These are phyloP conservation scores for Coemansia sp. DNA, from an alignment of 192 early-diverging fungal genomes.

Conservation along the genomic window DNA sequence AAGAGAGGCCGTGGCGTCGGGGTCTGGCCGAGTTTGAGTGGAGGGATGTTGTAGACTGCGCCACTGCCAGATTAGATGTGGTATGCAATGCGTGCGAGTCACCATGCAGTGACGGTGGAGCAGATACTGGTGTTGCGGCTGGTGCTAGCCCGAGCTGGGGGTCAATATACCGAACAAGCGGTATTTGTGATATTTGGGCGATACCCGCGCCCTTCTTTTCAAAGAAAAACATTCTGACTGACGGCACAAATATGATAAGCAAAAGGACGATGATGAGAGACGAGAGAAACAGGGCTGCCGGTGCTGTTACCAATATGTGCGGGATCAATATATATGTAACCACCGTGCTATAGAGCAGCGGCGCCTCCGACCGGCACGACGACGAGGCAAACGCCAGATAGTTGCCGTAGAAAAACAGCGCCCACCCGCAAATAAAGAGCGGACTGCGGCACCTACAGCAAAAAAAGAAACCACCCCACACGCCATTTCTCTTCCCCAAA, in stretches of 20 bases:
- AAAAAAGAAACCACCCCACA: conserved; percentile 7
- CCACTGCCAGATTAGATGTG: conserved; percentile 10
- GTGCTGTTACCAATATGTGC: conserved; percentile 56
- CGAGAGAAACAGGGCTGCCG: conserved; percentile 56
- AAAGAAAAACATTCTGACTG: conserved; percentile 64
- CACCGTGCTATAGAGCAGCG: conserved; percentile 61
- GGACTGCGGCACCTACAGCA: conserved; percentile 60
- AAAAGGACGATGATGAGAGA: conserved; percentile 58
- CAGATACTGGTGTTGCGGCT: conserved; percentile 11
- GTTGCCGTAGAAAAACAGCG: conserved; percentile 72
- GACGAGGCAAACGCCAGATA: conserved; percentile 60
- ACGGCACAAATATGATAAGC: conserved; percentile 61
- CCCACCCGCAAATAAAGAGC: conserved; percentile 61
- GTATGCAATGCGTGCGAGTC: not conserved
- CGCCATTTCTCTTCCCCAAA: conserved; percentile 7
- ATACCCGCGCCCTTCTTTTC: conserved; percentile 66
- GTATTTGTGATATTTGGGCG: conserved; percentile 68
- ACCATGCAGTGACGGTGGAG: conserved; percentile 42
- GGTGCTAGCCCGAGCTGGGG: conserved; percentile 9
- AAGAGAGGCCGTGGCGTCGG: conserved; percentile 32
- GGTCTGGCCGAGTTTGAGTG: conserved; percentile 14
- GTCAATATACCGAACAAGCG: conserved; percentile 62
- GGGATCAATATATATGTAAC: conserved; percentile 68
- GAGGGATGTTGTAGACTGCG: conserved; percentile 40
- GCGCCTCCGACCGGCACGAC: conserved; percentile 49